A percentile compares a stretch with the other conserved stretches of the same genome.
Conservation (phyloP, 306 rosid species). For the Hippophae tibetana region DNA sequence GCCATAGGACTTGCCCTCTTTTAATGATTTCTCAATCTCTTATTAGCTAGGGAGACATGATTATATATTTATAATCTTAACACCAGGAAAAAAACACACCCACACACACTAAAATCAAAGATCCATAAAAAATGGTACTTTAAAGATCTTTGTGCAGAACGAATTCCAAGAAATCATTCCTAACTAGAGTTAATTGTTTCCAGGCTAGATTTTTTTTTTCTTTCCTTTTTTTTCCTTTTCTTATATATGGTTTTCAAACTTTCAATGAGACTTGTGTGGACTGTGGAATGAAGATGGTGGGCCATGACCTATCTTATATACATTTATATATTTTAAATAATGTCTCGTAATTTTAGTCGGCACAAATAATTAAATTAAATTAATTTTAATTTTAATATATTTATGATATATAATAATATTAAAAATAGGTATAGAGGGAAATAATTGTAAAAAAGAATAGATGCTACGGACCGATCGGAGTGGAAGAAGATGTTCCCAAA, state of each 20-base stretch:
- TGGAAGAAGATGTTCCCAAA: conserved; percentile 41
- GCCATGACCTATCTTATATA: background rate
- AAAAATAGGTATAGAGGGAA: background rate
- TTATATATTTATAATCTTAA: background rate
- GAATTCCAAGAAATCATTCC: conserved; percentile 48
- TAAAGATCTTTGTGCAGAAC: conserved; percentile 25
- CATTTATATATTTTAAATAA: too few relatives aligned
- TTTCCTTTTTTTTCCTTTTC: background rate
- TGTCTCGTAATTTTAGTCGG: too few relatives aligned
- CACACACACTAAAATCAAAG: background rate
- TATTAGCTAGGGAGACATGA: too few relatives aligned
- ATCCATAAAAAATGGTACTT: background rate
- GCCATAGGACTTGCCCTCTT: conserved; percentile 36
- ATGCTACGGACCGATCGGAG: conserved; percentile 16
- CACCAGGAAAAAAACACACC: background rate
- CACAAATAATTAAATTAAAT: too few relatives aligned
- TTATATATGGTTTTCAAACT: conserved; percentile 29
- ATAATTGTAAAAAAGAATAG: conserved; percentile 1
- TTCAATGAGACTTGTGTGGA: too few relatives aligned
- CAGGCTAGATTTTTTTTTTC: conserved; percentile 41
- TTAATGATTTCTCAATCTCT: conserved; percentile 7
- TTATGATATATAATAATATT: background rate
- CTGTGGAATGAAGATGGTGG: background rate
- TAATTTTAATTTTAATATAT: background rate
- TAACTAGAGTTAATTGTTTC: conserved; percentile 36